phyloP scores from a whole-genome alignment of 2,329 filamentous ascomycete species.

The Pseudogymnoascus verrucosus region DNA sequence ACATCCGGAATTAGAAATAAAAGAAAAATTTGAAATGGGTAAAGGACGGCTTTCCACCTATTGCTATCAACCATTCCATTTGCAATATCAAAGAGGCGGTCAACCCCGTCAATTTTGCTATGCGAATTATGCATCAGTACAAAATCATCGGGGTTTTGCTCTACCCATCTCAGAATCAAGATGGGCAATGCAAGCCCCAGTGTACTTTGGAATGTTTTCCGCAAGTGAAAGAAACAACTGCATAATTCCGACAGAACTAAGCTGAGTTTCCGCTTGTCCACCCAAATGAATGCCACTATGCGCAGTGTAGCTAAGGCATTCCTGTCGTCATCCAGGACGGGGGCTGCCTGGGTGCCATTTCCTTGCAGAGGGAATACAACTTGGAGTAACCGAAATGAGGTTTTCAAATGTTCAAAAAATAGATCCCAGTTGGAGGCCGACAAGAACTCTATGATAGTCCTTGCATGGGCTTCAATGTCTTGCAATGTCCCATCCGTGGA shows the following conservation, averaged over 20 bases:
- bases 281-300: constrained; percentile 56
- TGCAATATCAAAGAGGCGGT: constrained; percentile 63
- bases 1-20: constrained; percentile 59
- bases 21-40: constrained; percentile 54
- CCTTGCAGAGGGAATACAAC: constrained; percentile 22
- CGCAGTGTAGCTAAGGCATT: constrained; percentile 46
- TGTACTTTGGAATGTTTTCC: constrained; percentile 55
- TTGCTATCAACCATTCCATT: constrained; percentile 52
- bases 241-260: constrained; percentile 58
- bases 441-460: constrained; percentile 53
- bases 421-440: constrained; percentile 56
- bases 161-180: constrained; percentile 57
- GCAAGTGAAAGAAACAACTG: constrained; percentile 58
- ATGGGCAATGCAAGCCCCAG: constrained; percentile 55
- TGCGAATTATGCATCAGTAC: constrained; percentile 53
- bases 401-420: constrained; percentile 52
- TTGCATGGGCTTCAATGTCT: constrained; percentile 47
- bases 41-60: constrained; percentile 47
- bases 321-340: constrained; percentile 24
- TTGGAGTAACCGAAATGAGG: constrained; percentile 23
- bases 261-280: constrained; percentile 53
- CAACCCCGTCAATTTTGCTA: constrained; percentile 55
- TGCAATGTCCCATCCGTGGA: constrained; percentile 15
- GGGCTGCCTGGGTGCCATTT: constrained; percentile 18
- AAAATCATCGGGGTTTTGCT: constrained; percentile 57